Evolutionary conservation across 768 basidiomycete genomes (phyloP), one percentile per base, ranked within the genome.

Genomic region (Leccinum incarnatum): DNA sequence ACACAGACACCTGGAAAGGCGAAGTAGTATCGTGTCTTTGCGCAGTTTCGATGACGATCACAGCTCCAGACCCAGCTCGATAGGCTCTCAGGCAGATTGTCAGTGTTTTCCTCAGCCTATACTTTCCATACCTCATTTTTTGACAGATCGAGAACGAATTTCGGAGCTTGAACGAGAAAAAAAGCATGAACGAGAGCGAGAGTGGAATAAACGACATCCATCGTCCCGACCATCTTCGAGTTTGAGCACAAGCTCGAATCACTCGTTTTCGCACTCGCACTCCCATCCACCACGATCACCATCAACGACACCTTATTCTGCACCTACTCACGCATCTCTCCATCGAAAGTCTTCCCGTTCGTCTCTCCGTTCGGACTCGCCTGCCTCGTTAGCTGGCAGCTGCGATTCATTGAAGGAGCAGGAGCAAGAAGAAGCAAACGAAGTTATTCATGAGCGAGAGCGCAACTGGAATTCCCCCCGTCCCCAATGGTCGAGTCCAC

Each of bases 401-500:
- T 75, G 70, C 14, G 74, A 67, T 42, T 73, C 72, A 21, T 62
- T 69, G 32, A 62, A 73, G 25, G 75, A 75, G 68, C 74, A 14
- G 21, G 67, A 68, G 21, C 54, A 67, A 54, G 72, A 70, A 46
- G 61, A 72, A 53, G 57, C 67, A 58, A 62, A 69, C n/a, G 81
- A 77, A 62, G 57, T 72, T 4, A 58, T 65, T n/a, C 80, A 83
- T 40, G 79, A 81, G 62, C 79, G 85, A 51, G 87, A 88, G 70
- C 77, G 84, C 51, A 88, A 88, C 64, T 88, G 86, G 87, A 85
- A 86, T 68, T 80, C 86, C 8, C 84, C 83, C n/a, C 81, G 77
- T 37, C 85, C 83, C 7, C 79, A 76, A 53, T 87, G 86, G 86
- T 67, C 72, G 19, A 65, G 69, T 7, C 61, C 71, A 12, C 50